Base-by-base conservation (phyloP, 768 basidiomycete genomes). In the Phylloporus sp. region DNA sequence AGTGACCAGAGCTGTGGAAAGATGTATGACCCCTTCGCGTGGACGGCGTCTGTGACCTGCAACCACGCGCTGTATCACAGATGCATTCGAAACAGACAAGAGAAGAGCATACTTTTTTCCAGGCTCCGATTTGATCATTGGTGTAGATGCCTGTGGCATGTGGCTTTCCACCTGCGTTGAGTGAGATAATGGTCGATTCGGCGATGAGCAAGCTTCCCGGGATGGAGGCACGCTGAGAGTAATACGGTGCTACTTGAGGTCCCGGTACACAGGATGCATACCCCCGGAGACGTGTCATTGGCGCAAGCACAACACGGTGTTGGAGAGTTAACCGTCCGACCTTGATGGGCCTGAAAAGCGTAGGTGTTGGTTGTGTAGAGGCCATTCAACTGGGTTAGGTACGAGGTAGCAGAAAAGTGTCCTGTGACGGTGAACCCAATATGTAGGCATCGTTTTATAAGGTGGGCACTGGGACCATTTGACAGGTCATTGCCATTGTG, bases 31-130 rank as follows among this genome's bases (percentile, higher is more conserved):
- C 74, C 74, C 45, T 76, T 72, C 1, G 72, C 73, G 56, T 86
- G 85, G 0, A 84, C 82, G 0, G 73, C 76, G 18, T 79, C 73
- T 16, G 77, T 78, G 13, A 89, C 63, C 80, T 82, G 40, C 5
- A 31, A 23, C 6, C 18, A 28, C 34, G 41, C 29, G 9, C 7
- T 12, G 11, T 32, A 12, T n/a, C n/a, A n/a, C n/a, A 45, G 23
- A 20, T 4, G 18, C 8, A 20, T 22, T 18, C 7, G 8, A 26
- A 20, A 20, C 5, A 6, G 11, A 20, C 6, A 23, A 27, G 16
- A 9, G 13, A 16, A 10, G 10, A 10, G 32, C 4, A 4, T 26
- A 76, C 77, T 57, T 61, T 57, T 58, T 76, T 79, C 82, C 82
- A 83, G 0, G 57, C 73, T 6, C 57, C 54, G 34, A 75, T 75